These are phyloP conservation scores for Rubus parviflorus DNA, from an alignment of 306 rosid genomes.

Conservation along the genomic window DNA sequence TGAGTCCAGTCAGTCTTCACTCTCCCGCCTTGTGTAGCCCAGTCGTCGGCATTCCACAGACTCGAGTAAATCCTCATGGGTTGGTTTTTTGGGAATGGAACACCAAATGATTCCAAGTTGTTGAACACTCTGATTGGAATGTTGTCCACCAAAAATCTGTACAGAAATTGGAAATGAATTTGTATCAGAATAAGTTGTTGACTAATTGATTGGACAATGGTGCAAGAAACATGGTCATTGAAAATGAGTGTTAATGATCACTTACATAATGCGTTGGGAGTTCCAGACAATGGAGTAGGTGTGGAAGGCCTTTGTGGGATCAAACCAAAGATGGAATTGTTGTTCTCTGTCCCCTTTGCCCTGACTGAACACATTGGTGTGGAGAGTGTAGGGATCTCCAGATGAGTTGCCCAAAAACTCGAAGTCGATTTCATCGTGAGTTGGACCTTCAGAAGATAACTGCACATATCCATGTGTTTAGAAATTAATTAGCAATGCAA, in stretches of 20 bases:
- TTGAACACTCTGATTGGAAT: conserved; percentile 44
- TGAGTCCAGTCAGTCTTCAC: conserved; percentile 53
- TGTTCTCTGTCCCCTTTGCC: conserved; percentile 50
- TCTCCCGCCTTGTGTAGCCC: conserved; percentile 57
- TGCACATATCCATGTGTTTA: conserved; percentile 11
- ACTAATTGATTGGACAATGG: not conserved
- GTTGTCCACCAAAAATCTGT: conserved; percentile 43
- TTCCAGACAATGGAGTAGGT: conserved; percentile 50
- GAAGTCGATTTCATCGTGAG: conserved; percentile 49
- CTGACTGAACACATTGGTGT: conserved; percentile 43
- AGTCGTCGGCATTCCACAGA: conserved; percentile 50
- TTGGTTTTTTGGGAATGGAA: conserved; percentile 40
- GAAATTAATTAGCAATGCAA: not conserved
- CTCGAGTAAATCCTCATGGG: conserved; percentile 52
- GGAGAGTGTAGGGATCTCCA: conserved; percentile 46
- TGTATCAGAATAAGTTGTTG: not conserved
- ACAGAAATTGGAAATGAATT: not conserved
- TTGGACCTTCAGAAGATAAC: conserved; percentile 68
- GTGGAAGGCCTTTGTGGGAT: conserved; percentile 51
- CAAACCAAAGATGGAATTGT: conserved; percentile 51
- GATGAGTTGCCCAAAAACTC: conserved; percentile 51
- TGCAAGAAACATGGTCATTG: not conserved
- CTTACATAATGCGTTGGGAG: conserved; percentile 42
- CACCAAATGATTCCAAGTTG: conserved; percentile 40
- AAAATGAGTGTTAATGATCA: not conserved